These are phyloP conservation scores for Solanum lycopersicoides DNA, from an alignment of 257 asterid genomes.

Conservation along the genomic window DNA sequence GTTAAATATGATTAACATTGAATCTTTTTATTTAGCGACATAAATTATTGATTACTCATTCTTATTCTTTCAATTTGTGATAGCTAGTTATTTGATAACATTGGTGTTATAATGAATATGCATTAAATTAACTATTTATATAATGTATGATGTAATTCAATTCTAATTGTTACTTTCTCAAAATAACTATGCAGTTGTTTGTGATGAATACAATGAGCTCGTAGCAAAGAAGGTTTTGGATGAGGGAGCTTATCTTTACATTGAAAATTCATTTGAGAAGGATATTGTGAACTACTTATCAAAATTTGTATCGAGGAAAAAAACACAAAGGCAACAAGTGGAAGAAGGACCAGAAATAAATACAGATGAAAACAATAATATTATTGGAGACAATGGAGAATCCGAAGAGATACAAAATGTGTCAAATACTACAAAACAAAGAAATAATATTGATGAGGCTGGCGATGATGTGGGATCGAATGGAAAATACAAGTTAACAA, in stretches of 20 bases:
- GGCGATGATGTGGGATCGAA: not conserved
- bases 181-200: not conserved
- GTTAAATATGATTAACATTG: not conserved
- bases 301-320: not conserved
- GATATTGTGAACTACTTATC: not conserved
- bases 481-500: not conserved
- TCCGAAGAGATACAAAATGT: too few relatives aligned
- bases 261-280: not conserved
- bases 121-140: not conserved
- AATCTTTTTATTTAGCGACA: not conserved
- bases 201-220: not conserved
- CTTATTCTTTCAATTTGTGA: not conserved
- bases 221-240: not conserved
- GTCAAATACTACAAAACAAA: not conserved
- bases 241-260: not conserved
- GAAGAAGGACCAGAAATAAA: not conserved
- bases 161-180: too few relatives aligned
- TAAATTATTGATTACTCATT: too few relatives aligned
- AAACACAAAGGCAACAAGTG: not conserved
- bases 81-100: not conserved
- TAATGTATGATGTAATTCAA: not conserved
- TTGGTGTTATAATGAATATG: not conserved
- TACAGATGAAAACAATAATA: not conserved
- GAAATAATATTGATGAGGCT: not conserved
- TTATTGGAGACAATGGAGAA: not conserved